Percentiles rank a stretch among this genome's conserved stretches.
These are phyloP conservation scores for Sarcodon aspratus DNA, from an alignment of 768 basidiomycete genomes.

Conservation along the genomic window DNA sequence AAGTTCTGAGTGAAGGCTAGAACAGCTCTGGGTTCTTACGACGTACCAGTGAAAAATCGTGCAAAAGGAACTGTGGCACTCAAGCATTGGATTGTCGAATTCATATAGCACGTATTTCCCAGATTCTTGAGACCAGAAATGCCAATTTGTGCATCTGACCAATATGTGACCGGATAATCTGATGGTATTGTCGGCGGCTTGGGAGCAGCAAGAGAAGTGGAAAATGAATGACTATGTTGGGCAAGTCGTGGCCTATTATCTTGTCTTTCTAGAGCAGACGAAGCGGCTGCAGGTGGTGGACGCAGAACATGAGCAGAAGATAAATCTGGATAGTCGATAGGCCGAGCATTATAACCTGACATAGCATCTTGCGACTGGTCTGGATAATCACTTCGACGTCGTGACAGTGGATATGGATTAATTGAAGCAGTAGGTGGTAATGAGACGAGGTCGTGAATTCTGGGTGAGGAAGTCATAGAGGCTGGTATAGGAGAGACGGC, in stretches of 20 bases:
- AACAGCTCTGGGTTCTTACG: not conserved
- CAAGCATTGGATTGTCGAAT: slow-evolving; percentile 93
- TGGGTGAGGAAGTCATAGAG: slow-evolving; percentile 20
- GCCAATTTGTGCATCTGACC: slow-evolving; percentile 72
- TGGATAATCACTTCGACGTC: slow-evolving; percentile 66
- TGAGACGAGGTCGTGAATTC: slow-evolving; percentile 29
- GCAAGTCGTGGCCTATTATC: slow-evolving; percentile 53
- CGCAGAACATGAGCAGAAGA: slow-evolving; percentile 48
- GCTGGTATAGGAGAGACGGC: slow-evolving; percentile 24
- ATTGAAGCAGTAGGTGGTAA: slow-evolving; percentile 82
- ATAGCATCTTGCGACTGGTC: slow-evolving; percentile 66
- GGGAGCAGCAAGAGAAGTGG: slow-evolving; percentile 27
- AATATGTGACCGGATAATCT: slow-evolving; percentile 78
- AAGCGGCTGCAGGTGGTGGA: slow-evolving; percentile 71
- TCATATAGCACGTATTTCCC: slow-evolving; percentile 99
- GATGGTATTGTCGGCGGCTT: slow-evolving; percentile 56
- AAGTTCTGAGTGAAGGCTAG: not conserved
- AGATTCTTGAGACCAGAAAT: slow-evolving; percentile 88
- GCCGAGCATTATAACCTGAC: slow-evolving; percentile 31
- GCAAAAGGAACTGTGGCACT: slow-evolving; percentile 92
- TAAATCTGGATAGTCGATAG: slow-evolving; percentile 79
- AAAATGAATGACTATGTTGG: slow-evolving; percentile 24
- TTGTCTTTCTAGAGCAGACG: slow-evolving; percentile 61
- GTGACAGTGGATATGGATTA: slow-evolving; percentile 63
- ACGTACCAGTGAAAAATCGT: slow-evolving; percentile 79